Conservation (phyloP, 1,139 yeast genomes). For the Diutina scorzettiae region DNA sequence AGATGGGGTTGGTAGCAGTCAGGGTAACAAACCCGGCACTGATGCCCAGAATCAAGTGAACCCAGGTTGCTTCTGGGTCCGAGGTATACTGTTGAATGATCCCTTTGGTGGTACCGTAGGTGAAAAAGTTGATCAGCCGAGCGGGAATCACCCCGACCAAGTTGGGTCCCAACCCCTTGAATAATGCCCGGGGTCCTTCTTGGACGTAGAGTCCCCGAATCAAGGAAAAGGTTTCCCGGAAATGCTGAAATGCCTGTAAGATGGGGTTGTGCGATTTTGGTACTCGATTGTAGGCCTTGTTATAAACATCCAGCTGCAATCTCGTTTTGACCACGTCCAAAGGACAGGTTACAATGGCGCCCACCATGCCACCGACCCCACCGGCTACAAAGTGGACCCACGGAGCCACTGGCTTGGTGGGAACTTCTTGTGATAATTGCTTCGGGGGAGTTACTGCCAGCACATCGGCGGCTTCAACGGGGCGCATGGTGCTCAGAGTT, state of each 20-base stretch:
- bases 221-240: conserved; percentile 71
- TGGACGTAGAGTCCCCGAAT: conserved; percentile 51
- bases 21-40: conserved; percentile 92
- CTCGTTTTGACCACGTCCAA: conserved; percentile 94
- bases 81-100: conserved; percentile 51
- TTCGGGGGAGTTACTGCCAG: background rate
- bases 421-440: background rate
- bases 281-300: conserved; percentile 25
- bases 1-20: conserved; percentile 98
- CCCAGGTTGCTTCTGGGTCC: conserved; percentile 73
- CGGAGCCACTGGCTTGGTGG: background rate
- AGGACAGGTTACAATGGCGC: conserved; percentile 89
- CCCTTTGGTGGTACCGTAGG: conserved; percentile 87
- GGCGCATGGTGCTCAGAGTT: conserved; percentile 29
- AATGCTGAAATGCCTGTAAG: conserved; percentile 49
- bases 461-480: background rate
- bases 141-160: conserved; percentile 99
- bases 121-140: conserved; percentile 89
- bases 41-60: conserved; percentile 82
- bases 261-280: conserved; percentile 31
- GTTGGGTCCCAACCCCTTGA: conserved; percentile 93
- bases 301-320: conserved; percentile 75
- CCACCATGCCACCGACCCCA: conserved; percentile 96
- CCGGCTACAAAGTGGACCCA: conserved; percentile 99
- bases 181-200: conserved; percentile 81